A percentile compares a stretch with the other conserved stretches of the same genome.
phyloP scores from a whole-genome alignment of 108 stramenopile species.

The Cyclotella baltica region DNA sequence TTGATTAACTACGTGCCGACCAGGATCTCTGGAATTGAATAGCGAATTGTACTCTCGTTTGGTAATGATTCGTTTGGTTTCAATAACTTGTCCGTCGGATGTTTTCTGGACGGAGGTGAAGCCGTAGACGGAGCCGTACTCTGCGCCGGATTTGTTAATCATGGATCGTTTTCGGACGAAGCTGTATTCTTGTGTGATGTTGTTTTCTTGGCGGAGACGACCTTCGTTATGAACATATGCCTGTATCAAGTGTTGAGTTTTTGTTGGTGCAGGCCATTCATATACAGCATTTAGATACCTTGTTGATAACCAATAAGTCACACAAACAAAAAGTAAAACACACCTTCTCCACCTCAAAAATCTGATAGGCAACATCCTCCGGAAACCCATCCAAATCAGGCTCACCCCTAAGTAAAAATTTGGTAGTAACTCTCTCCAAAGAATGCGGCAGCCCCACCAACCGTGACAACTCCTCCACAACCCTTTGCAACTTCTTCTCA shows the following conservation, averaged over 20 bases:
- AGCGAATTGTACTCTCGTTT: conserved; percentile 75
- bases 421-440: conserved; percentile 68
- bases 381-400: conserved; percentile 69
- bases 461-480: conserved; percentile 70
- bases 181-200: conserved; percentile 65
- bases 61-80: conserved; percentile 83
- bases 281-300: not conserved
- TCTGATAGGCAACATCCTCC: conserved; percentile 64
- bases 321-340: not conserved
- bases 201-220: conserved; percentile 24
- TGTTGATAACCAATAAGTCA: not conserved
- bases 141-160: conserved; percentile 39
- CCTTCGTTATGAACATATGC: conserved; percentile 54
- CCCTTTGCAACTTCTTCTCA: conserved; percentile 83
- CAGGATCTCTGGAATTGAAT: conserved; percentile 65
- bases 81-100: conserved; percentile 67
- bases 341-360: conserved; percentile 84
- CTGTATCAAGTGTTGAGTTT: not conserved
- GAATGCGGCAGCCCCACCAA: conserved; percentile 81
- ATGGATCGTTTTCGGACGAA: conserved; percentile 81
- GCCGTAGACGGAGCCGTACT: conserved; percentile 71
- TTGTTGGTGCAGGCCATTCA: not conserved
- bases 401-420: conserved; percentile 65
- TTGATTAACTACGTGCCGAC: conserved; percentile 79
- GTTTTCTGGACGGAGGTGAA: conserved; percentile 71